Evolutionary conservation across 2,329 filamentous ascomycete species (phyloP).

Genomic region (Pseudopyricularia javanii): DNA sequence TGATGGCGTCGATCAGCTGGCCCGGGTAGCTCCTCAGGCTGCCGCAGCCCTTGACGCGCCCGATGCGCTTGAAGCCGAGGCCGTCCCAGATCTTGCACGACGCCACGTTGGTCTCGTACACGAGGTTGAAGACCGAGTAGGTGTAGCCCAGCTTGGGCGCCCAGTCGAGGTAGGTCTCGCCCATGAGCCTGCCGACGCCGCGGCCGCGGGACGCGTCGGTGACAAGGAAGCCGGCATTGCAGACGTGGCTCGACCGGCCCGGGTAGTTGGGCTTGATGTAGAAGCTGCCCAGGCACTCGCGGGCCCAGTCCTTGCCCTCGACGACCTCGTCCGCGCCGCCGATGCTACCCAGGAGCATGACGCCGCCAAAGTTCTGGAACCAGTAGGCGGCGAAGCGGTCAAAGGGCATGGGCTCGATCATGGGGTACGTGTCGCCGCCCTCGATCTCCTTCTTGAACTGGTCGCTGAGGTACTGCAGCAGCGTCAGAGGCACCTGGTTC

Average conservation of each 20-base stretch:
- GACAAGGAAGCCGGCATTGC: conserved; percentile 71
- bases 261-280: conserved; percentile 94
- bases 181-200: conserved; percentile 64
- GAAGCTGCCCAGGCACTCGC: conserved; percentile 76
- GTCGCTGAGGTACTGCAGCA: conserved; percentile 67
- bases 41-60: conserved; percentile 62
- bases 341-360: conserved; percentile 75
- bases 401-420: conserved; percentile 64
- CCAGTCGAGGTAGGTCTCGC: conserved; percentile 66
- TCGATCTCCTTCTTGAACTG: conserved; percentile 86
- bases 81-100: conserved; percentile 88
- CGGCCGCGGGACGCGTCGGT: conserved; percentile 62
- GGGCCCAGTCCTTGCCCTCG: conserved; percentile 61
- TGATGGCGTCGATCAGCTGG: conserved; percentile 62
- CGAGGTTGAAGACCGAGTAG: conserved; percentile 88
- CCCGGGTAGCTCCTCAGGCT: conserved; percentile 57
- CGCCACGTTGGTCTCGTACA: conserved; percentile 87
- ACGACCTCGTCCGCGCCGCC: conserved; percentile 41
- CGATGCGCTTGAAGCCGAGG: conserved; percentile 84
- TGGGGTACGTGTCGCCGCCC: conserved; percentile 83
- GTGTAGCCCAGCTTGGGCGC: conserved; percentile 73
- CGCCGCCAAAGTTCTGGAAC: conserved; percentile 81
- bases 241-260: conserved; percentile 79
- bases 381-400: conserved; percentile 71
- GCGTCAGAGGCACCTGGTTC: conserved; percentile 60